Conservation (phyloP, 2,329 filamentous ascomycete genomes). For the Apiospora hydei region DNA sequence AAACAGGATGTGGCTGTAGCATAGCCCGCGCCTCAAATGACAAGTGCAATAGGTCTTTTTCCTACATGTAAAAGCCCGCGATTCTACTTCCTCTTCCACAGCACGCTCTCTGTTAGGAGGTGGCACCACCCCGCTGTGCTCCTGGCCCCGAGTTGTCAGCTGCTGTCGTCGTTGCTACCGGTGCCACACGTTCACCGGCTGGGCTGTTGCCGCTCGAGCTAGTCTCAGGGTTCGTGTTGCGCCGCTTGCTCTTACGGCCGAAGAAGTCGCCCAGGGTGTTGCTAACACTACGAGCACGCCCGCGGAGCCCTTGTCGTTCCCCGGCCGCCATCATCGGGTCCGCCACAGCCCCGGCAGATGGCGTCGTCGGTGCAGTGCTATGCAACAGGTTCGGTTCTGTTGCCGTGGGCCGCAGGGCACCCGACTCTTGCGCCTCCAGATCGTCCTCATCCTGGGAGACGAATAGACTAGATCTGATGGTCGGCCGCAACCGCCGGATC, state of each 20-base stretch:
- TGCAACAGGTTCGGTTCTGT: slow-evolving; percentile 27
- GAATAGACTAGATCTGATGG: slow-evolving; percentile 62
- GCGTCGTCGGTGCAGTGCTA: slow-evolving; percentile 1
- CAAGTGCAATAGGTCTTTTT: not conserved
- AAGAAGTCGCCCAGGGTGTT: slow-evolving; percentile 48
- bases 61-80: not conserved
- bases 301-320: slow-evolving; percentile 37
- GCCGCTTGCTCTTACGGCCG: slow-evolving; percentile 39
- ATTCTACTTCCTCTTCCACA: not conserved
- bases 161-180: not conserved
- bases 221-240: slow-evolving; percentile 38
- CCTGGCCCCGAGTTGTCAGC: not conserved
- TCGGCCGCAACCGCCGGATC: slow-evolving; percentile 55
- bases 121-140: not conserved
- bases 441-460: slow-evolving; percentile 54
- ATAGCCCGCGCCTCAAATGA: slow-evolving; percentile 7
- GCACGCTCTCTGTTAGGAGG: not conserved
- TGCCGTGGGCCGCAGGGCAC: slow-evolving; percentile 33
- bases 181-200: not conserved
- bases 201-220: slow-evolving; percentile 24
- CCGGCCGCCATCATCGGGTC: slow-evolving; percentile 29
- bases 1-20: not conserved
- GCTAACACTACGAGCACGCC: slow-evolving; percentile 49
- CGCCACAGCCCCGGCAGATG: slow-evolving; percentile 31
- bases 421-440: slow-evolving; percentile 32